These are phyloP conservation scores for Pleurozium schreberi DNA, from an alignment of 225 moss, liverwort and hornwort genomes.

Conservation along the genomic window DNA sequence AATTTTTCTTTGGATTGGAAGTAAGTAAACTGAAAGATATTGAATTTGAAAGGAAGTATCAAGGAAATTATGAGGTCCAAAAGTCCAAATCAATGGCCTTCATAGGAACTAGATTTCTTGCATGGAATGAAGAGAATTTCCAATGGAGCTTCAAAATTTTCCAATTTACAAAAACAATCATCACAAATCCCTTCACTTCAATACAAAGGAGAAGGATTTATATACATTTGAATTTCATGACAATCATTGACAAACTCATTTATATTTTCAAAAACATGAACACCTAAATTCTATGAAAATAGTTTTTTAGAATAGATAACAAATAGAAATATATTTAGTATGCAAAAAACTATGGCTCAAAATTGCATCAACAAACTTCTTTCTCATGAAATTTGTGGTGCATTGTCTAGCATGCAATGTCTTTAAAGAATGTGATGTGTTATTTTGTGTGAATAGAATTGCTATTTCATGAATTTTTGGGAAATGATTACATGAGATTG, in stretches of 20 bases:
- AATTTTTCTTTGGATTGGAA: background rate
- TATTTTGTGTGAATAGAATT: too few species aligned
- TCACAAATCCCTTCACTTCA: background rate
- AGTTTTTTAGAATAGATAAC: background rate
- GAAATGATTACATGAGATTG: too few species aligned
- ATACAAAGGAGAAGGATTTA: background rate
- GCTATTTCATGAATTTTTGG: too few species aligned
- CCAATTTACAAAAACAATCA: background rate
- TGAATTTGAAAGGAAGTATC: background rate
- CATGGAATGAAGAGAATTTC: background rate
- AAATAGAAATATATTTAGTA: background rate
- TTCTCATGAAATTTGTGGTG: background rate
- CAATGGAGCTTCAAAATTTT: background rate
- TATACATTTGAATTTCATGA: background rate
- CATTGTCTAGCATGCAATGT: background rate
- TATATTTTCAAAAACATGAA: background rate
- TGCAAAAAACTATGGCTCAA: background rate
- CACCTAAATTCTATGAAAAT: background rate
- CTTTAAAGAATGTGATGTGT: background rate
- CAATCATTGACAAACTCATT: background rate
- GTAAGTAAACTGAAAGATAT: background rate
- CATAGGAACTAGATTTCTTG: rapidly evolving
- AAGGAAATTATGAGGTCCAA: background rate
- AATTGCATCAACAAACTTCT: background rate
- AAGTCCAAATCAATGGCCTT: background rate